Evolutionary conservation across 2,329 filamentous ascomycete species (phyloP).

Genomic region (Fusarium buharicum): DNA sequence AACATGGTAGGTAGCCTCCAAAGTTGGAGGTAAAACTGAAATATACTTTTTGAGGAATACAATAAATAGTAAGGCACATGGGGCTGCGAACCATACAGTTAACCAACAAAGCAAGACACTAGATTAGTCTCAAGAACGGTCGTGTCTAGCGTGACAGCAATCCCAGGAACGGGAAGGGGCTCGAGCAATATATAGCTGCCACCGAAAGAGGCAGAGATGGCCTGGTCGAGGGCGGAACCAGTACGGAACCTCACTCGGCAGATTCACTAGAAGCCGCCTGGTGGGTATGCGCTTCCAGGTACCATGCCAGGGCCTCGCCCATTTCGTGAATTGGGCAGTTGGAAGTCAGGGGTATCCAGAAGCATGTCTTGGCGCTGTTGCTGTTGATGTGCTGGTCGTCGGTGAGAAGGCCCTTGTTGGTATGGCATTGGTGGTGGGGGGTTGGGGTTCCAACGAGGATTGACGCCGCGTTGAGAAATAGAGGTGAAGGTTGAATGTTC

Average conservation of each 20-base stretch:
- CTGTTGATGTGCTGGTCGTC: conserved; percentile 62
- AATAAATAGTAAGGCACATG: not conserved
- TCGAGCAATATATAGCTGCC: conserved; percentile 2
- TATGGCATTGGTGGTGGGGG: conserved; percentile 57
- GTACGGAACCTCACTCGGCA: conserved; percentile 8
- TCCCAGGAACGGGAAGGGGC: conserved; percentile 3
- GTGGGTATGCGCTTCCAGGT: conserved; percentile 65
- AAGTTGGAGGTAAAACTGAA: conserved; percentile 7
- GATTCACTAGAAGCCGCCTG: conserved; percentile 45
- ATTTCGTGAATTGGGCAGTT: conserved; percentile 65
- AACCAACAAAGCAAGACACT: conserved; percentile 15
- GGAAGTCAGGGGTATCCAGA: conserved; percentile 88
- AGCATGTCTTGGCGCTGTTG: conserved; percentile 76
- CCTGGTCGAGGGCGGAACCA: not conserved
- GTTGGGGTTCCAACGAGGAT: conserved; percentile 82
- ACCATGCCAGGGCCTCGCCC: conserved; percentile 57
- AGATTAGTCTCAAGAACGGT: conserved; percentile 23
- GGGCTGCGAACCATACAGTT: conserved; percentile 6
- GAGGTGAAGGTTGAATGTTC: conserved; percentile 90
- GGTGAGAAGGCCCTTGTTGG: conserved; percentile 56
- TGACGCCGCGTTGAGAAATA: conserved; percentile 86
- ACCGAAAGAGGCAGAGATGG: conserved; percentile 1
- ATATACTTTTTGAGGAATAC: conserved; percentile 8
- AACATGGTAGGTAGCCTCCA: conserved; percentile 18
- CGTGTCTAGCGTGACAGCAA: conserved; percentile 21